Evolutionary conservation across 1,284 basidiomycete genomes (phyloP), one percentile per base, ranked within the genome.

Genomic region (Pseudozyma tsukubaensis): DNA sequence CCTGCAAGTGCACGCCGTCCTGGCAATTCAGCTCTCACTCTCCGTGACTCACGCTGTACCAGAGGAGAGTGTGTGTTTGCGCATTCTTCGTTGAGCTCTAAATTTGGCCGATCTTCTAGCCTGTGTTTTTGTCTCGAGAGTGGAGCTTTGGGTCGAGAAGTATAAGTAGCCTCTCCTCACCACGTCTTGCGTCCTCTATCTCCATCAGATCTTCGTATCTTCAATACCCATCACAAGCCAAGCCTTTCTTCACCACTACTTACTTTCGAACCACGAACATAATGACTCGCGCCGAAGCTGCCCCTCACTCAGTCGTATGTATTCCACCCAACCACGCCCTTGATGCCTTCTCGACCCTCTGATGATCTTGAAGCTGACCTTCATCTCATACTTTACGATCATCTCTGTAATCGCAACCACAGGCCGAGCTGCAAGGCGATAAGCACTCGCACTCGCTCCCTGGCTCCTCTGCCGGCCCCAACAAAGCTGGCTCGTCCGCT

Each of bases 271-370:
- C n/a, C 37, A 35, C 48, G 32, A 9, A 7, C 54, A 63, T 52
- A 48, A 67, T 68, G 65, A 73, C 71, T 42, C 71, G 71, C 10
- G 43, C 71, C 39, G 71, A 73, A 61, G 61, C 54, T 29, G 65
- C 71, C 19, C 58, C 71, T 49, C 61, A 57, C 43, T 64, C 57
- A 53, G 55, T 68, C 45, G 71, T 72, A 72, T 10, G 63, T 59
- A 11, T 42, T 29, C 29, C 24, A n/a, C 21, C 37, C 34, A 11
- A 4, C 18, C 16, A 53, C 35, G 1, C 16, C 21, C 6, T 24
- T 24, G 29, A n/a, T 24, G 24, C 37, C 42, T 29, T 29, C 24
- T 29, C 3, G 6, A 29, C 3, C 14, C 14, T 48, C 19, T 55
- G 13, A 29, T 35, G 7, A 37, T 37, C 10, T 29, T 43, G 1